A percentile compares a stretch with the other conserved stretches of the same genome.
Evolutionary conservation across 2,329 filamentous ascomycete species (phyloP).

Genomic region (Cladosporium velox): DNA sequence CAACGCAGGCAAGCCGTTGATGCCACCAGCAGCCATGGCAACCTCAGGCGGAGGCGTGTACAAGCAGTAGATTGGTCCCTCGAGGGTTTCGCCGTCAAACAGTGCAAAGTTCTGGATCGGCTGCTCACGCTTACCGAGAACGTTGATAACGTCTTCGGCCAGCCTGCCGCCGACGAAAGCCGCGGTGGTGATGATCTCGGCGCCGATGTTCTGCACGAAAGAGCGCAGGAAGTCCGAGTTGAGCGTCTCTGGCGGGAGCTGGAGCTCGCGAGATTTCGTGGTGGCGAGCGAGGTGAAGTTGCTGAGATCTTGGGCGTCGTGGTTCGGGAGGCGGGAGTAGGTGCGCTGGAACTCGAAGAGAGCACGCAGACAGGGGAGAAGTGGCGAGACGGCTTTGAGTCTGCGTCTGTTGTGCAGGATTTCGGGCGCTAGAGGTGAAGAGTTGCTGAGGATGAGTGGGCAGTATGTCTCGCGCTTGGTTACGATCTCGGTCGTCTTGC

Average conservation of each 20-base stretch:
- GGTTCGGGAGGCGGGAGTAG: slow-evolving; percentile 46
- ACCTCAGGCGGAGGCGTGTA: slow-evolving; percentile 36
- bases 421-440: slow-evolving; percentile 68
- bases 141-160: slow-evolving; percentile 96
- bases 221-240: slow-evolving; percentile 68
- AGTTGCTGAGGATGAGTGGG: slow-evolving; percentile 82
- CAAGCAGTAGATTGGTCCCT: slow-evolving; percentile 77
- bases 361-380: slow-evolving; percentile 82
- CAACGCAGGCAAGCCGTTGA: background rate
- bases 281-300: slow-evolving; percentile 76
- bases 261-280: slow-evolving; percentile 70
- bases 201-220: slow-evolving; percentile 83
- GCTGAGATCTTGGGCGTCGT: slow-evolving; percentile 66
- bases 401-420: slow-evolving; percentile 69
- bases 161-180: slow-evolving; percentile 88
- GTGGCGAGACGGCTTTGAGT: slow-evolving; percentile 73
- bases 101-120: slow-evolving; percentile 93
- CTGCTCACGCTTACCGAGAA: slow-evolving; percentile 85
- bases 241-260: slow-evolving; percentile 49
- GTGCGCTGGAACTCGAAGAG: slow-evolving; percentile 78
- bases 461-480: slow-evolving; percentile 91
- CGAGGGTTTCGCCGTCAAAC: slow-evolving; percentile 81
- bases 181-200: slow-evolving; percentile 81
- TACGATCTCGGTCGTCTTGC: slow-evolving; percentile 77
- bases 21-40: slow-evolving; percentile 20